Evolutionary conservation across 768 basidiomycete species (phyloP), one percentile per base, ranked within the genome.

Genomic region (Lactifluus piperatus): DNA sequence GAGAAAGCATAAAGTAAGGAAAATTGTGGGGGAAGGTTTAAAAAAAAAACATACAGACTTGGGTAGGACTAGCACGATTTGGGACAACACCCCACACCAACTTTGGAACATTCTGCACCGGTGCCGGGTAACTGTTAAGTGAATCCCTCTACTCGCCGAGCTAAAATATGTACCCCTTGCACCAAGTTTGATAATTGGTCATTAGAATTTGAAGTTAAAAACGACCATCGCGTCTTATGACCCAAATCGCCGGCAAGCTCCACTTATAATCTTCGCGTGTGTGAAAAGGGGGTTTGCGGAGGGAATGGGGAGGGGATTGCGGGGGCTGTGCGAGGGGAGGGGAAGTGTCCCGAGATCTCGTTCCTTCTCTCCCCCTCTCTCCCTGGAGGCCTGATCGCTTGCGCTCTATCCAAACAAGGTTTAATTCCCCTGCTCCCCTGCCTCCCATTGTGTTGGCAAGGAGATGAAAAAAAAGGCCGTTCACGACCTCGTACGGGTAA

Each of bases 361-460:
- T 27, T 39, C 18, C 32, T 41, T 34, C n/a, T n/a, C 16, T 9
- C 16, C 24, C 26, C 37, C 18, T n/a, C 13, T 5, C 29, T 18
- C 4, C 5, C 22, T 11, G 14, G 32, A 26, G 22, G 30, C 39
- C 26, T 24, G 11, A 30, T 49, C 45, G 18, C 30, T 41, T 32
- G 47, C 52, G 36, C 30, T 48, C 18, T 34, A 48, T 51, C 54
- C 58, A 30, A 60, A 60, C 58, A 45, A 45, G 58, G 58, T 39
- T 55, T 55, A 60, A 60, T 60, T 58, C 36, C n/a, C n/a, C n/a
- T n/a, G n/a, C n/a, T n/a, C n/a, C n/a, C n/a, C n/a, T n/a, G n/a
- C n/a, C n/a, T n/a, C 37, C 10, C 39, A 24, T n/a, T 26, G 43
- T 55, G 58, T 60, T 60, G 58, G 54, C 58, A 60, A 55, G 54